Evolutionary conservation across 495 filamentous ascomycete genomes (phyloP), one percentile per base, ranked within the genome.

Genomic region (Aspergillus hancockii): DNA sequence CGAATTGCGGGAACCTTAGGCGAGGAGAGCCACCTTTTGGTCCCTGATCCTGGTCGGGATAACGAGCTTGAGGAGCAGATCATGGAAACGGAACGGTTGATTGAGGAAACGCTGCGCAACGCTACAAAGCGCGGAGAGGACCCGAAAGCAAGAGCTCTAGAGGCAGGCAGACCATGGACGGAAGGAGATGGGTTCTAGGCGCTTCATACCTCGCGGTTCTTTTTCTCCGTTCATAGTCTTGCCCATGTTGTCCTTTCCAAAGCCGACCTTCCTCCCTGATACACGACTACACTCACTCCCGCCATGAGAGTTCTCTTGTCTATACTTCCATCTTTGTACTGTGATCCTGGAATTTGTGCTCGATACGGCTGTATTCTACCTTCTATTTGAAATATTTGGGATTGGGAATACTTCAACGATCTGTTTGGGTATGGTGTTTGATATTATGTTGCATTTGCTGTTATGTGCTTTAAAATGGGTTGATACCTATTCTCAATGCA

Each of bases 61-160:
- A 59, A 64, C 10, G 45, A 67, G 36, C 57, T 80, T 8, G 53
- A 60, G 38, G 58, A 65, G 3, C 40, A 66, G 45, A 69, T 73
- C 4, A 43, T 59, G 13, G 65, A 61, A 0, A 70, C 75, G 57
- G 70, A 70, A 36, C 68, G 75, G 46, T 30, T 78, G 54, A 57
- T 82, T 21, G 55, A 63, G 9, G 60, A 71, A 18, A 73, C 72
- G 49, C 54, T 71, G 8, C 36, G 65, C 18, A 74, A 72, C 54
- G 85, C 86, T 0, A 61, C 81, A 13, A 63, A 76, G 52, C 75
- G 79, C 40, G 86, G 86, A 0, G 67, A 75, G 32, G 74, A 86
- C 66, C 81, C 84, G 0, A 65, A 63, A 55, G 66, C 73, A 49
- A 68, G 85, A 56, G 85, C 84, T 25, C 28, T 67, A 58, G 83